phyloP scores from a whole-genome alignment of 768 basidiomycete species.

The Naganishia onofrii region DNA sequence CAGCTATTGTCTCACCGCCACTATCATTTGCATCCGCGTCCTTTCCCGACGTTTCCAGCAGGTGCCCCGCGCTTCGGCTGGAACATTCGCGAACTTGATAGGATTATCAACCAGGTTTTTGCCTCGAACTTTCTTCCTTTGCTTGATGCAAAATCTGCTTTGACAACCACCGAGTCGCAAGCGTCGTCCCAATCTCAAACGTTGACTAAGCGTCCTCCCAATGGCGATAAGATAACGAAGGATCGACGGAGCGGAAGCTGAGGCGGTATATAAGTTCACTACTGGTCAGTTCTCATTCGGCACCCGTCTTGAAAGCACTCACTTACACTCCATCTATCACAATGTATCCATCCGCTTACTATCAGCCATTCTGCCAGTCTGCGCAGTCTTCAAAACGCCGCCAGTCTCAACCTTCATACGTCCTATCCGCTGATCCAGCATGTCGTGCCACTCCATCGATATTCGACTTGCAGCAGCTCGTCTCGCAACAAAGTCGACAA shows the following conservation, averaged over 20 bases:
- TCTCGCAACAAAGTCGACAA: background rate
- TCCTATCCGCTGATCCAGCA: background rate
- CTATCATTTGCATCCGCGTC: constrained; percentile 2
- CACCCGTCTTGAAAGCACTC: no score
- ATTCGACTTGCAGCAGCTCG: background rate
- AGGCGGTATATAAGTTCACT: background rate
- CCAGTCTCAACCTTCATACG: background rate
- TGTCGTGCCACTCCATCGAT: background rate
- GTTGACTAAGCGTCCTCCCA: background rate
- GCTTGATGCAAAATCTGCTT: no score
- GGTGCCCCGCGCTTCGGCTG: background rate
- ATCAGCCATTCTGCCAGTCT: constrained; percentile 12
- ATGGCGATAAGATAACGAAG: background rate
- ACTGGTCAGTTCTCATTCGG: background rate
- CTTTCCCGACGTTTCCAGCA: constrained; percentile 14
- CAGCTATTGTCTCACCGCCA: constrained; percentile 15
- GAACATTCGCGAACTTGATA: background rate
- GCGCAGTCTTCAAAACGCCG: background rate
- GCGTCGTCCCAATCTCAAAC: background rate
- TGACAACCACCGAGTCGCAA: no score
- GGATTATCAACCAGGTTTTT: background rate
- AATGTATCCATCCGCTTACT: constrained; percentile 7
- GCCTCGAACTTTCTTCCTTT: background rate
- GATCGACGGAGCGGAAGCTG: background rate
- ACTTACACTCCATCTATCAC: background rate